Evolutionary conservation across 2,329 filamentous ascomycete genomes (phyloP).

Genomic region (Tolypocladium inflatum): DNA sequence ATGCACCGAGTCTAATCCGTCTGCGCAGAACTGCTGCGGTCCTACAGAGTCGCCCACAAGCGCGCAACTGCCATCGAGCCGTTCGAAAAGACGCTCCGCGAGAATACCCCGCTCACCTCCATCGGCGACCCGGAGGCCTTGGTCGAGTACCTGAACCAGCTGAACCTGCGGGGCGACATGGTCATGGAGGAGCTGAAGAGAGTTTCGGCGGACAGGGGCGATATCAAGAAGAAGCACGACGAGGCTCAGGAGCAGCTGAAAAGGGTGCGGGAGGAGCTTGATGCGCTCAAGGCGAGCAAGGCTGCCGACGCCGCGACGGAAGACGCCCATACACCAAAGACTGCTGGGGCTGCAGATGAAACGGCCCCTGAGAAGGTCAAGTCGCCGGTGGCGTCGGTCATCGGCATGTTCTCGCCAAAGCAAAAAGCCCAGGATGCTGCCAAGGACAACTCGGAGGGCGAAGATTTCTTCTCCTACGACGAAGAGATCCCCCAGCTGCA

Average conservation of each 20-base stretch:
- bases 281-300: slow-evolving; percentile 31
- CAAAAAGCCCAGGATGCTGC: slow-evolving; percentile 27
- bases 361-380: slow-evolving; percentile 23
- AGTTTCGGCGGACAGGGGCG: slow-evolving; percentile 72
- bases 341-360: neutral
- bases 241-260: slow-evolving; percentile 55
- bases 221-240: slow-evolving; percentile 67
- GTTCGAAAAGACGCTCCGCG: slow-evolving; percentile 83
- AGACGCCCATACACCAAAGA: slow-evolving; percentile 22
- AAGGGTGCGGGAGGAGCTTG: slow-evolving; percentile 54
- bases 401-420: slow-evolving; percentile 40
- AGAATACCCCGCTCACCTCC: slow-evolving; percentile 84
- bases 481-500: slow-evolving; percentile 78
- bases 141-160: slow-evolving; percentile 81
- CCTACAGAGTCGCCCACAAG: slow-evolving; percentile 84
- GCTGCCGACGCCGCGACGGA: slow-evolving; percentile 15
- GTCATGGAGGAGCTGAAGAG: slow-evolving; percentile 88
- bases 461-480: slow-evolving; percentile 90
- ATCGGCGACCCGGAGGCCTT: slow-evolving; percentile 79
- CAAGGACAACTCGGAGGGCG: slow-evolving; percentile 25
- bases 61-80: slow-evolving; percentile 81
- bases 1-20: neutral
- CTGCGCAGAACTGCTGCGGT: slow-evolving; percentile 67
- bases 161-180: slow-evolving; percentile 83
- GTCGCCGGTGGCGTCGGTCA: slow-evolving; percentile 37